These are phyloP conservation scores for Lasiosphaeriaceae sp. DNA, from an alignment of 495 filamentous ascomycete species.

Conservation along the genomic window DNA sequence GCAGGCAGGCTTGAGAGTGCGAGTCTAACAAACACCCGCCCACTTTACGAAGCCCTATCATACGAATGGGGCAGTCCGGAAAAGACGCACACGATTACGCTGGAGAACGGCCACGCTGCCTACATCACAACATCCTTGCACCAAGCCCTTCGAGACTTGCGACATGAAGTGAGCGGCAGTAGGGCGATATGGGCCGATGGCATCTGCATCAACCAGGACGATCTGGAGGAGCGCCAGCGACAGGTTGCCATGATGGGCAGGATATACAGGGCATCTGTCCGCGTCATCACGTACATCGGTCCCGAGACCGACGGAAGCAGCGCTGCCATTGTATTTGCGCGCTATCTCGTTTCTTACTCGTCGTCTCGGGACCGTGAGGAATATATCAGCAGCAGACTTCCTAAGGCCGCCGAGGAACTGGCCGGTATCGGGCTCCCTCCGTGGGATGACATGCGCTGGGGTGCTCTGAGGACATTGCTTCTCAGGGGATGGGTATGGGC, in stretches of 20 bases:
- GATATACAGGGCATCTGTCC: conserved; percentile 12
- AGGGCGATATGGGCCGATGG: conserved; percentile 21
- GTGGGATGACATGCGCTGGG: not conserved
- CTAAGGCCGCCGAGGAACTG: not conserved
- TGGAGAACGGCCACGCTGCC: not conserved
- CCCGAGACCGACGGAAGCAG: conserved; percentile 1
- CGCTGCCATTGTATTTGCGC: not conserved
- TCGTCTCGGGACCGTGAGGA: not conserved
- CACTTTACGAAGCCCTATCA: conserved; percentile 6
- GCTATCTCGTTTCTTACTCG: not conserved
- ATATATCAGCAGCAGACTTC: not conserved
- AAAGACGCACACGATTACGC: not conserved
- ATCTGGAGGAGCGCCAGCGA: conserved; percentile 11
- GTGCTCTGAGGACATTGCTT: not conserved
- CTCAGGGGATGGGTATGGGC: conserved; percentile 2
- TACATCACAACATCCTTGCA: conserved; percentile 6
- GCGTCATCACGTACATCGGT: conserved; percentile 19
- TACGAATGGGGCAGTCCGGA: conserved; percentile 8
- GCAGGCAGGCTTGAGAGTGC: too few relatives aligned
- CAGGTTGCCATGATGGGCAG: conserved; percentile 23
- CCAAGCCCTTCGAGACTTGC: conserved; percentile 2
- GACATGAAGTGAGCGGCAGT: not conserved
- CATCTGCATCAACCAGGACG: conserved; percentile 27
- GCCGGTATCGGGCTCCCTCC: not conserved
- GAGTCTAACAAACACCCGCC: too few relatives aligned